These are phyloP conservation scores for Pseudogymnoascus sp. DNA, from an alignment of 2,329 filamentous ascomycete genomes.

Conservation along the genomic window DNA sequence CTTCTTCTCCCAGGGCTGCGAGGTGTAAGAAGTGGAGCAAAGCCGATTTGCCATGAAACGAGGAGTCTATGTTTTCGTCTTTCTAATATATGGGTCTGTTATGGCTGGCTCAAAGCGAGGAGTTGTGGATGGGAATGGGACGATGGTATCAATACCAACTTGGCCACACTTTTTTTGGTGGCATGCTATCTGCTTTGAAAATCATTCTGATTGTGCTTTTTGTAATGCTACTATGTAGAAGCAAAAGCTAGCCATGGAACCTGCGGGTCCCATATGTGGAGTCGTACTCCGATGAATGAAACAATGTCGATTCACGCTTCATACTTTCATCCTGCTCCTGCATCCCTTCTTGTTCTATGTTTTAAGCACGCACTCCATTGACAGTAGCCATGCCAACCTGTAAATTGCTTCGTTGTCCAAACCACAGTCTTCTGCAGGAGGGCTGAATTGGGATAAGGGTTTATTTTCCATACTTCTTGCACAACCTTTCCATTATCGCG, in stretches of 20 bases:
- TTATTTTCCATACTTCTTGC: constrained; percentile 57
- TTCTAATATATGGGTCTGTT: neutral
- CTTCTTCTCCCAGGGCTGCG: constrained; percentile 89
- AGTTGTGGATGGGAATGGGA: constrained; percentile 1
- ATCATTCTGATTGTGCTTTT: neutral
- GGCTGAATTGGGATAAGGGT: neutral
- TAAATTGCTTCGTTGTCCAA: neutral
- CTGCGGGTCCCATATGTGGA: neutral
- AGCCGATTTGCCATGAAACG: neutral
- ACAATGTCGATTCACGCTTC: neutral
- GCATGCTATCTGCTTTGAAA: neutral
- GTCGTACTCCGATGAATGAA: neutral
- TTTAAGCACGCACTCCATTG: neutral
- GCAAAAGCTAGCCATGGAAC: neutral
- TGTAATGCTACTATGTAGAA: neutral
- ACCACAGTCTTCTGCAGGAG: neutral
- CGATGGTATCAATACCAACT: neutral
- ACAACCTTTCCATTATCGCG: constrained; percentile 67
- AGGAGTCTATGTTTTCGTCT: neutral
- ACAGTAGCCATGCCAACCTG: neutral
- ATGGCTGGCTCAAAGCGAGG: neutral
- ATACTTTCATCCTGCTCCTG: neutral
- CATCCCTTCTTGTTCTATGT: neutral
- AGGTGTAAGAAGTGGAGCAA: constrained; percentile 26
- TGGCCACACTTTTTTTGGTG: neutral